Percentiles rank a stretch among this genome's conserved stretches.
phyloP scores from a whole-genome alignment of 352 stramenopile genomes.

The Peronospora destructor region DNA sequence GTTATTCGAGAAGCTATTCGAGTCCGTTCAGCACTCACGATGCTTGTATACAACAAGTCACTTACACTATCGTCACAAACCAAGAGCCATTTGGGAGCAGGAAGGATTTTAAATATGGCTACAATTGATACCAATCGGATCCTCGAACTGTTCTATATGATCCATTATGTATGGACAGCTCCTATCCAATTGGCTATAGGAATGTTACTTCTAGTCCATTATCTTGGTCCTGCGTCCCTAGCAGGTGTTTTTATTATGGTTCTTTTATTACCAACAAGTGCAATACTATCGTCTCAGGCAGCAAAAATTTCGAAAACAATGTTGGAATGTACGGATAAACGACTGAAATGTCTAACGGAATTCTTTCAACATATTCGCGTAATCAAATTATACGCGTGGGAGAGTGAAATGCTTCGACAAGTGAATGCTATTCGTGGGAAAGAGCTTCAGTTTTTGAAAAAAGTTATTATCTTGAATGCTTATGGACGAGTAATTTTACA shows the following conservation, averaged over 20 bases:
- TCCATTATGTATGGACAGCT: constrained; percentile 60
- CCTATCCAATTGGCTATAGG: constrained; percentile 52
- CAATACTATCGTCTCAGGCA: constrained; percentile 32
- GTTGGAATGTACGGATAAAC: constrained; percentile 40
- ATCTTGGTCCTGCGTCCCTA: constrained; percentile 46
- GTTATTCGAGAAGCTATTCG: constrained; percentile 61
- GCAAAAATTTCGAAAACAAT: constrained; percentile 37
- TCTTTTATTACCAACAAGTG: constrained; percentile 41
- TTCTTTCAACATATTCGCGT: constrained; percentile 58
- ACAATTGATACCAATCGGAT: constrained; percentile 89
- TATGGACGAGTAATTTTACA: constrained; percentile 42
- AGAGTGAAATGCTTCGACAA: constrained; percentile 45
- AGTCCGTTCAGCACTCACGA: constrained; percentile 54
- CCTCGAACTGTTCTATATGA: constrained; percentile 70
- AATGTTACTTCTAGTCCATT: constrained; percentile 42
- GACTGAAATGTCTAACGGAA: constrained; percentile 52
- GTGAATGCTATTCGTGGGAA: constrained; percentile 38
- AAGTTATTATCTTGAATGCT: constrained; percentile 47
- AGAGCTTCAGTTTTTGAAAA: constrained; percentile 46
- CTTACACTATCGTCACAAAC: constrained; percentile 49
- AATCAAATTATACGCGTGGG: constrained; percentile 78
- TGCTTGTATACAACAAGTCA: constrained; percentile 59
- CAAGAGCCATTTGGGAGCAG: constrained; percentile 49
- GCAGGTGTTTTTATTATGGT: constrained; percentile 52
- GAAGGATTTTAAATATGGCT: constrained; percentile 92